Evolutionary conservation across 306 rosid species (phyloP).

Genomic region (Prunus dulcis): DNA sequence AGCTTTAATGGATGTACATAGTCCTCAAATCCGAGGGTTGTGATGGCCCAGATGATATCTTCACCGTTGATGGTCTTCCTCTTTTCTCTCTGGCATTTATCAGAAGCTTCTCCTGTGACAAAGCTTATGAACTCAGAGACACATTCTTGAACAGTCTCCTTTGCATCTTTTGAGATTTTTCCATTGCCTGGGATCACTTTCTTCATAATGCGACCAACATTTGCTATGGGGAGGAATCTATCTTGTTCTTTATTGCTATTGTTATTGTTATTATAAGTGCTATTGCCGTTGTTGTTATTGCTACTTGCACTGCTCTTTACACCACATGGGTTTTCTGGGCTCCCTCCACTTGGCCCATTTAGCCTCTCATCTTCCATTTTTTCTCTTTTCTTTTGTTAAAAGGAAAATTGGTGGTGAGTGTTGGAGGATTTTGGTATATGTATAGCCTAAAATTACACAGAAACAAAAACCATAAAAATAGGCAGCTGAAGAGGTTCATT

Average conservation of each 20-base stretch:
- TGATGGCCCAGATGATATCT: conserved; percentile 75
- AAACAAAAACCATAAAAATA: conserved; percentile 35
- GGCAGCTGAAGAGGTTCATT: conserved; percentile 37
- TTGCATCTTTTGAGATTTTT: conserved; percentile 78
- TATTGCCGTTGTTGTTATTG: conserved; percentile 3
- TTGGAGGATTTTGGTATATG: conserved; percentile 21
- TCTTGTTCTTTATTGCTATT: conserved; percentile 55
- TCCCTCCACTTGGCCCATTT: conserved; percentile 38
- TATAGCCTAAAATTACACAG: conserved; percentile 19
- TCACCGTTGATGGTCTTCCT: conserved; percentile 73
- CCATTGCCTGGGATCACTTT: conserved; percentile 60
- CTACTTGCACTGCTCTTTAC: conserved; percentile 12
- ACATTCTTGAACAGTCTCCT: conserved; percentile 74
- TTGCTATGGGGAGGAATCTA: conserved; percentile 69
- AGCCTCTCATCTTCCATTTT: conserved; percentile 46
- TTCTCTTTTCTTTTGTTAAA: background rate
- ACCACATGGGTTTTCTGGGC: conserved; percentile 45
- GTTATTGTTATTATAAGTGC: conserved; percentile 11
- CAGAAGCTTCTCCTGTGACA: conserved; percentile 67
- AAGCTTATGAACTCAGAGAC: conserved; percentile 79
- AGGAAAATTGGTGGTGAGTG: background rate
- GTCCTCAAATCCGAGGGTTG: conserved; percentile 65
- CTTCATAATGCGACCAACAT: conserved; percentile 74
- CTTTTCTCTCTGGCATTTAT: conserved; percentile 73
- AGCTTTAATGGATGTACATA: conserved; percentile 54